phyloP scores from a whole-genome alignment of 345 rosid species.

The Aquilaria malaccensis region DNA sequence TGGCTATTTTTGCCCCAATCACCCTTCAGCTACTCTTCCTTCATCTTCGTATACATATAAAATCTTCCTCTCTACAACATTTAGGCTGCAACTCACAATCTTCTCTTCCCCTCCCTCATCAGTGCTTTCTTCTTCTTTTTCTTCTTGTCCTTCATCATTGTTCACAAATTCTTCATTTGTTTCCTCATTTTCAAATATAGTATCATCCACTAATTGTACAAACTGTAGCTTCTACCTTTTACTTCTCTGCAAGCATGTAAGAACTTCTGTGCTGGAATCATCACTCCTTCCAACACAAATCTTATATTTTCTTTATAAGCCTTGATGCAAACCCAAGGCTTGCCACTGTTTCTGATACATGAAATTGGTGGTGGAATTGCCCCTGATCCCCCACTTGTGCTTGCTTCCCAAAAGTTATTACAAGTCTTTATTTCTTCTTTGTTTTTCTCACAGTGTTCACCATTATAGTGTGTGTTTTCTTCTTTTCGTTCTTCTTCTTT shows the following conservation, averaged over 20 bases:
- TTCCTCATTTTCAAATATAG: constrained; percentile 23
- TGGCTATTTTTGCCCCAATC: too few relatives aligned
- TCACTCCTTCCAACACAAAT: constrained; percentile 69
- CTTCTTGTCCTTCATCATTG: constrained; percentile 11
- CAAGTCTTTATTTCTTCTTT: neutral
- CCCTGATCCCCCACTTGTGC: constrained; percentile 15
- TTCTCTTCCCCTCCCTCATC: constrained; percentile 9
- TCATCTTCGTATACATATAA: too few relatives aligned
- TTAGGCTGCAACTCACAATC: too few relatives aligned
- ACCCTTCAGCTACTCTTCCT: too few relatives aligned
- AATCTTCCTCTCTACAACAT: too few relatives aligned
- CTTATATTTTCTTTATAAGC: constrained; percentile 73
- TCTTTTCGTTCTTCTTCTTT: constrained; percentile 17
- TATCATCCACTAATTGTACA: constrained; percentile 50
- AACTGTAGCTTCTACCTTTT: constrained; percentile 69
- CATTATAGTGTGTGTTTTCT: neutral
- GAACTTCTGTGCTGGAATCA: constrained; percentile 61
- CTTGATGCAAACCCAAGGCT: constrained; percentile 69
- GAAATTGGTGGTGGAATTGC: constrained; percentile 81
- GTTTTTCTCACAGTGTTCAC: constrained; percentile 1
- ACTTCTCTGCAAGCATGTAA: constrained; percentile 69
- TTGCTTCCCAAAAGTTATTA: constrained; percentile 30
- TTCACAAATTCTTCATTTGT: constrained; percentile 16
- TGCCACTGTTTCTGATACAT: constrained; percentile 50
- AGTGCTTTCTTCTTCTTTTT: constrained; percentile 18